Evolutionary conservation across 78 protist genomes (phyloP), one percentile per base, ranked within the genome.

Genomic region (Guillardia theta): DNA sequence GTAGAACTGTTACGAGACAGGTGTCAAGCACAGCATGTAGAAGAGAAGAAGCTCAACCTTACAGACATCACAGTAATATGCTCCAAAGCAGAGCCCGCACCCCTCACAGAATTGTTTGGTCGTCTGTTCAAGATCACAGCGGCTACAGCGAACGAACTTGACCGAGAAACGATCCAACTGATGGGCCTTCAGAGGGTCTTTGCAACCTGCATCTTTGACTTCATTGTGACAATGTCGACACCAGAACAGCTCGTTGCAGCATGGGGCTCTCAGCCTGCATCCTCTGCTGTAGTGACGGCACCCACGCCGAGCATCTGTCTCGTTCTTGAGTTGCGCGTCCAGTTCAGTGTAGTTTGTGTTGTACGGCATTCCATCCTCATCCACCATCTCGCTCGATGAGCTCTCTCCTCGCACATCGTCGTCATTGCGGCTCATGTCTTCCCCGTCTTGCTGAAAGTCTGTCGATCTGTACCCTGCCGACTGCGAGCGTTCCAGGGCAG

Each of bases 161-260:
- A 88, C 64, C 47, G 92, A 53, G 62, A 24, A 53, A 41, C 93
- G 78, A 53, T 90, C 83, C 41, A 90, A 8, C 44, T 53, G 47
- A 53, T 90, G 93, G 45, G 83, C 83, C 1, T 33, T 24, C 83
- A 36, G n/a, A 36, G 83, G 41, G 83, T 70, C 83, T 1, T 24
- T 4, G 41, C 45, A 24, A 24, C 36, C 36, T 15, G 22, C 83
- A 33, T 62, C 50, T 39, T 50, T 62, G 64, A 22, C 83, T 4
- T 90, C 93, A 53, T 90, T 90, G 50, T 90, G 93, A 53, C 93
- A 90, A 54, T 43, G 87, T n/a, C 93, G 45, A 53, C 93, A 90
- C 46, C 78, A 27, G 19, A 41, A 53, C 48, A 0, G 27, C 39
- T 53, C 48, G 47, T 88, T 50, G 93, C 93, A 90, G 93, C 93